These are phyloP conservation scores for Aciculoconidium aculeatum DNA, from an alignment of 805 yeast genomes.

Conservation along the genomic window DNA sequence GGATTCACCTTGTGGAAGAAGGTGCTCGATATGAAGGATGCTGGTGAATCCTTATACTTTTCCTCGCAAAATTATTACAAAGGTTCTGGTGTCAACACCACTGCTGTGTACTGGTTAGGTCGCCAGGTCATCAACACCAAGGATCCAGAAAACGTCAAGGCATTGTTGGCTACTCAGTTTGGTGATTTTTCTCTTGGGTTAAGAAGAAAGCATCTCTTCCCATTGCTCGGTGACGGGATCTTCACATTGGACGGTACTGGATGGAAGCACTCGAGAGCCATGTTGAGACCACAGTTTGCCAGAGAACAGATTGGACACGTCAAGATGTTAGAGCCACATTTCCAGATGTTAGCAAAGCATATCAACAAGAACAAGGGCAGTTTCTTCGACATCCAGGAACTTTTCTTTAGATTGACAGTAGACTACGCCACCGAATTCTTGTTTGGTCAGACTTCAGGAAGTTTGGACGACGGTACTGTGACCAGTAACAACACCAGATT, in stretches of 20 bases:
- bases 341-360: constrained; percentile 10
- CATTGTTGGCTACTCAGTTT: constrained; percentile 17
- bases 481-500: constrained; percentile 14
- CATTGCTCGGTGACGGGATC: constrained; percentile 15
- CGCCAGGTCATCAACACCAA: constrained; percentile 8
- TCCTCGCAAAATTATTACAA: not conserved
- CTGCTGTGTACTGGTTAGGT: constrained; percentile 1
- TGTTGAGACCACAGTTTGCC: constrained; percentile 17
- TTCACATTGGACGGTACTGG: constrained; percentile 16
- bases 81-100: not conserved
- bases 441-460: constrained; percentile 9
- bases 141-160: constrained; percentile 19
- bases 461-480: constrained; percentile 9
- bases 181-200: constrained; percentile 14
- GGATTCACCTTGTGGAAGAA: not conserved
- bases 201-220: constrained; percentile 12
- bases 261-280: constrained; percentile 18
- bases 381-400: constrained; percentile 7
- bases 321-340: constrained; percentile 11
- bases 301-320: constrained; percentile 15
- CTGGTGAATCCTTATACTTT: not conserved
- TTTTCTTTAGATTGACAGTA: constrained; percentile 10
- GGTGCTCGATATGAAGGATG: not conserved
- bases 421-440: constrained; percentile 15
- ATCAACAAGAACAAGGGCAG: constrained; percentile 1